phyloP scores from a whole-genome alignment of 1,284 basidiomycete genomes.

The Golubevia sp. region DNA sequence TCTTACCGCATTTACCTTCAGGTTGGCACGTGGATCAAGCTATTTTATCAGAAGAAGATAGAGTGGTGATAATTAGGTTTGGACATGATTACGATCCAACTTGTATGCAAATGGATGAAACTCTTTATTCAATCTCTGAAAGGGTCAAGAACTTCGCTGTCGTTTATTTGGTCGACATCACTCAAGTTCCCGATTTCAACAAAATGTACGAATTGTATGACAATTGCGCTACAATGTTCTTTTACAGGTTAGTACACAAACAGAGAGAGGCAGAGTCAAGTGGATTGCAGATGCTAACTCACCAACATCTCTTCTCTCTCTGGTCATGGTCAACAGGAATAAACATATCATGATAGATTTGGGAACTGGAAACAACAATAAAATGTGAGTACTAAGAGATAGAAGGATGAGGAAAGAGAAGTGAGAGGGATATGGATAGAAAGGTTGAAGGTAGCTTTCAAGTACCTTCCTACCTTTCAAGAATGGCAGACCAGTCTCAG shows the following conservation, averaged over 20 bases:
- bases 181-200: slow-evolving; percentile 97
- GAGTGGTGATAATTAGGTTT: slow-evolving; percentile 92
- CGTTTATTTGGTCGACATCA: slow-evolving; percentile 93
- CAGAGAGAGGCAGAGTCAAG: too few species aligned
- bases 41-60: slow-evolving; percentile 95
- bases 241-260: slow-evolving; percentile 14
- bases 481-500: too few species aligned
- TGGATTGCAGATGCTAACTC: too few species aligned
- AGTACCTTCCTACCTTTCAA: too few species aligned
- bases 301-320: slow-evolving; percentile 9
- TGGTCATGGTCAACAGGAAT: slow-evolving; percentile 68
- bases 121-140: slow-evolving; percentile 86
- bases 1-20: slow-evolving; percentile 86
- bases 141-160: slow-evolving; percentile 98
- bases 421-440: too few species aligned
- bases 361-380: slow-evolving; percentile 99
- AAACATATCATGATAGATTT: slow-evolving; percentile 99
- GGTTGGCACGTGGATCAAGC: slow-evolving; percentile 70
- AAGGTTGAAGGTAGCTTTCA: too few species aligned
- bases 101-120: slow-evolving; percentile 99
- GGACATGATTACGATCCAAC: slow-evolving; percentile 93
- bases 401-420: background rate
- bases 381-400: slow-evolving; percentile 73
- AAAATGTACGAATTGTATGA: slow-evolving; percentile 70
- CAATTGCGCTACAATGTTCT: slow-evolving; percentile 44